Percentiles rank a stretch among this genome's conserved stretches.
phyloP scores from a whole-genome alignment of 306 rosid genomes.

The Mucuna pruriens region DNA sequence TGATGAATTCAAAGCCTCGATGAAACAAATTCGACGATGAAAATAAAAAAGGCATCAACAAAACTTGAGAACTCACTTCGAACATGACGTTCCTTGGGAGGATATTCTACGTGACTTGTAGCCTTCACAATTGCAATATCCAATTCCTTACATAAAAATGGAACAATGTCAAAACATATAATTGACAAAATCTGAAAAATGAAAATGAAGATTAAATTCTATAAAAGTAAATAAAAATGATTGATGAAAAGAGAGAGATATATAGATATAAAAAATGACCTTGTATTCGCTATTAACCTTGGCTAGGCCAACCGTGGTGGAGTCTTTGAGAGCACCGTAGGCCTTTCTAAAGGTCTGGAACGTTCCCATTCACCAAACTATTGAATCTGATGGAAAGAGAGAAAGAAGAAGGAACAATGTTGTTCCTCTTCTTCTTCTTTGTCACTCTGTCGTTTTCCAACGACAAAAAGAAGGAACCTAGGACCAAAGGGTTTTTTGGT shows the following conservation, averaged over 20 bases:
- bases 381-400: conserved; percentile 25
- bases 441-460: conserved; percentile 46
- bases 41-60: not conserved
- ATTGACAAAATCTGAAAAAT: not conserved
- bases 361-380: conserved; percentile 65
- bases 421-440: conserved; percentile 44
- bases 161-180: conserved; percentile 1
- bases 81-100: conserved; percentile 94
- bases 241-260: not conserved
- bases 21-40: conserved; percentile 4
- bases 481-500: conserved; percentile 28
- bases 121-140: conserved; percentile 95
- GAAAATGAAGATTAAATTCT: not conserved
- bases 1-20: not conserved
- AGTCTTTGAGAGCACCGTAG: conserved; percentile 94
- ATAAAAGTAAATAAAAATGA: not conserved
- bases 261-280: conserved; percentile 42
- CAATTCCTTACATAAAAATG: conserved; percentile 62
- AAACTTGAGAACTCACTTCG: conserved; percentile 64
- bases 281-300: conserved; percentile 93
- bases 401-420: conserved; percentile 50
- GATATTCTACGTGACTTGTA: conserved; percentile 85
- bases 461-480: conserved; percentile 34
- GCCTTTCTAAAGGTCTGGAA: conserved; percentile 80
- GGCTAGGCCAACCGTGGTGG: conserved; percentile 98